Base-by-base conservation (phyloP, 495 filamentous ascomycete genomes). In the Friedmanniomyces endolithicus region DNA sequence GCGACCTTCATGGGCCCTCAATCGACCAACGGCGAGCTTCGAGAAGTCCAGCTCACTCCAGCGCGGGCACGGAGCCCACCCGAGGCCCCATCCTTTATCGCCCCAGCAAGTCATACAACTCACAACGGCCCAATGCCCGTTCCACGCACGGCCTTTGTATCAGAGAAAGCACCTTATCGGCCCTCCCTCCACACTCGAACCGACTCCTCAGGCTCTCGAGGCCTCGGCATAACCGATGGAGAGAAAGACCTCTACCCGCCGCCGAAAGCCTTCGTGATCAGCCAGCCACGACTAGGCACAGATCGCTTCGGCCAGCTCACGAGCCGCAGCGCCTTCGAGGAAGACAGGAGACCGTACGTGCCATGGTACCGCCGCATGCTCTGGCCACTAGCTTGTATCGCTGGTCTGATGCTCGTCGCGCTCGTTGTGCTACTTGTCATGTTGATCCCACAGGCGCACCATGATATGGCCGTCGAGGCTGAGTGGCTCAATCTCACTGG, bases 401-500 rank as follows among this genome's bases (percentile, higher is more conserved):
- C 24, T 16, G 59, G 31, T n/a, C 9, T 34, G 12, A 2, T 53
- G 1, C 44, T 58, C 9, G 2, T 55, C 16, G 14, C 44, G 40
- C 16, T 56, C 1, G 27, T 62, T 20, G 50, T 60, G 16, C 44
- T 59, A 31, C 49, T 61, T 11, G 52, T 59, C 17, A 27, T 61
- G 20, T 43, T 57, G 22, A 11, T 61, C 1, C 54, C 58, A 11
- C 43, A 44, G 25, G 11, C 27, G 6, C 58, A 46, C 20, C 20
- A 35, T 44, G 46, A 53, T n/a, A 59, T 55, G 43, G 46, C 59
- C 20, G 56, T 64, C 11, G 40, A 64, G 31, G 55, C 78, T 4
- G 71, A 78, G 31, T 95, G 85, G 80, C 74, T 94, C 31, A 95
- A 94, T 62, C 66, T 94, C 24, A 94, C 89, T 0, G 81, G 81